Base-by-base conservation (phyloP, 495 filamentous ascomycete species). In the Penicillium daleae region DNA sequence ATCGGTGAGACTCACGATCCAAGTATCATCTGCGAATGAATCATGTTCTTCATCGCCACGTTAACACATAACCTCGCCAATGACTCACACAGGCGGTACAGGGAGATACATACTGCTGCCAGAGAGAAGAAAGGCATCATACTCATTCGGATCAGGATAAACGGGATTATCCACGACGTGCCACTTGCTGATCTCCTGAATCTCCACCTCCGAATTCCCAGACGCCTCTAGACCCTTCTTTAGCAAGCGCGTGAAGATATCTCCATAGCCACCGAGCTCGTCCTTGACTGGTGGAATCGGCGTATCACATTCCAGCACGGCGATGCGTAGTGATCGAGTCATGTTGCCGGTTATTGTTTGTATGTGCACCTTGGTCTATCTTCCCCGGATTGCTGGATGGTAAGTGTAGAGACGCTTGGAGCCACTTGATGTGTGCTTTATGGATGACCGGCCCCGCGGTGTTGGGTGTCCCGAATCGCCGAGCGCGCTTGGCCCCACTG, bases 291-390 rank as follows among this genome's bases (percentile, higher is more conserved):
- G 66, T 2, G 80, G 78, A 27, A 87, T 74, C 2, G 90, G 90
- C 4, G 82, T 88, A 74, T 93, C 92, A 73, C 89, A 87, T 76
- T 92, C 90, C 57, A 97, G 85, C 59, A 96, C 81, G 8, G 92
- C 90, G 56, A 96, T 85, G 62, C 89, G 89, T 64, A 92, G 70
- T 40, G 56, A 53, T 26, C 57, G 53, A 15, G 65, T 57, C 63
- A 67, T 71, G 33, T 48, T 68, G 29, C 29, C 51, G 51, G 7
- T 48, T 31, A 31, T 31, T 13, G 27, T 3, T n/a, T 22, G 21
- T 21, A 27, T 46, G 4, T 24, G 42, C 17, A 46, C n/a, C 21
- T 46, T 21, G 42, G 17, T 24, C 40, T 42, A 19, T 42, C 37
- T 40, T 22, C 21, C 42, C 42, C 42, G 42, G 42, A 46, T 46